phyloP scores from a whole-genome alignment of 768 basidiomycete genomes.

The Podaxis carcinomalis region DNA sequence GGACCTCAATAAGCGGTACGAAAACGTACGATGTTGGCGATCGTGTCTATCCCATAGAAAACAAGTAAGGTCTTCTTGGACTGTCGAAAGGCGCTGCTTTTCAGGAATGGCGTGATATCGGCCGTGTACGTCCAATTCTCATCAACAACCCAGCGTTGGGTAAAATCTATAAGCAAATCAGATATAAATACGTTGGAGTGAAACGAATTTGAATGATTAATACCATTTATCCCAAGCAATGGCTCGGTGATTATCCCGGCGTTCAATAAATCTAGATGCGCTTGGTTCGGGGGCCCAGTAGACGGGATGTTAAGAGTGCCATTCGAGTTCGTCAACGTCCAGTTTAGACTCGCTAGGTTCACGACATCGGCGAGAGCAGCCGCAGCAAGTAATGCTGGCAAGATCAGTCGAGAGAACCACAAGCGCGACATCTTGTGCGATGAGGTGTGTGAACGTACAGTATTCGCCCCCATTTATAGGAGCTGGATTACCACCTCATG shows the following conservation, averaged over 20 bases:
- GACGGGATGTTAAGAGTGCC: conserved; percentile 50
- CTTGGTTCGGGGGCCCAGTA: conserved; percentile 43
- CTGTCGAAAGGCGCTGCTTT: conserved; percentile 16
- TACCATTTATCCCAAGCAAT: conserved; percentile 50
- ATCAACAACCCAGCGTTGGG: conserved; percentile 49
- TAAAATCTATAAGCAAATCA: conserved; percentile 34
- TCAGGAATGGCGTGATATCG: conserved; percentile 40
- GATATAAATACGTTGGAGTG: background rate
- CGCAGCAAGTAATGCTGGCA: background rate
- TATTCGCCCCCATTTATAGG: background rate
- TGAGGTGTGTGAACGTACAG: background rate
- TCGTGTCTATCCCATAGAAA: conserved; percentile 55
- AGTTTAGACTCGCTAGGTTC: conserved; percentile 41
- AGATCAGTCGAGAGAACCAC: background rate
- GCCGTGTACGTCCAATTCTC: conserved; percentile 61
- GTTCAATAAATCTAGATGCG: conserved; percentile 46
- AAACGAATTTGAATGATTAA: background rate
- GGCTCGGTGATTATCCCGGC: conserved; percentile 54
- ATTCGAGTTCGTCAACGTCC: conserved; percentile 53
- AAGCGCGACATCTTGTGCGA: background rate
- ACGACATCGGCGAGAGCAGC: conserved; percentile 18
- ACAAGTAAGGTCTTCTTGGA: conserved; percentile 37
- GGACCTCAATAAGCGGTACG: background rate
- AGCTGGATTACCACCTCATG: background rate
- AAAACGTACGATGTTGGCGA: conserved; percentile 46